Base-by-base conservation (phyloP, 768 basidiomycete species). In the Pulveroboletus sp. region DNA sequence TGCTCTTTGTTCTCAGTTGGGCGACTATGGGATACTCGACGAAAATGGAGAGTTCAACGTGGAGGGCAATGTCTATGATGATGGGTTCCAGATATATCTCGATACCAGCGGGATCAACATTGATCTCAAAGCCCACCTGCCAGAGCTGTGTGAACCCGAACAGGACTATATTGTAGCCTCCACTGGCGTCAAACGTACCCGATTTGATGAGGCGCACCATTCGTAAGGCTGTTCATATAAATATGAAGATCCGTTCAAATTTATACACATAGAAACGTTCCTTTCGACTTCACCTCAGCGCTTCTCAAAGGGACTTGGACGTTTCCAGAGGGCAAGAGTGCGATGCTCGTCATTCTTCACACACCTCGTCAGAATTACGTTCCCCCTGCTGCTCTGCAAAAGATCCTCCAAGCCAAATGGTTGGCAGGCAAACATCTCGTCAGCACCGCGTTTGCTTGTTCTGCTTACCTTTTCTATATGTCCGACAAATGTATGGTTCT, bases 21-120 rank as follows among this genome's bases (percentile, higher is more conserved):
- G 64, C 16, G 61, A 59, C 47, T 69, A 69, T 47, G 64, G 68
- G n/a, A 56, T 40, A 8, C 47, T 69, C 41, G 39, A 63, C 37
- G 25, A n/a, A n/a, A 44, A 40, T n/a, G 51, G 53, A 33, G 37
- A 53, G 23, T 41, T 54, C 11, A 5, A 3, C 14, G 24, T 47
- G 0, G 50, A 52, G 8, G 64, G 64, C 7, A 69, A 66, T 29
- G 59, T 69, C 43, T 69, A 69, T 27, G 49, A 56, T 14, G 44
- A 43, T 1, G 35, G 50, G 0, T 53, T 43, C 19, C 56, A 52
- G 11, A 19, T 43, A 11, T 19, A 34, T 10, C 47, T 58, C 21
- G 36, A 46, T 10, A 41, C 47, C 7, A 14, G 25, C 16, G 32
- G 13, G 7, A 5, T 45, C 13, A 17, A 37, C 1, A 21, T 60